Evolutionary conservation across 306 rosid species (phyloP).

Genomic region (Psophocarpus tetragonolobus): DNA sequence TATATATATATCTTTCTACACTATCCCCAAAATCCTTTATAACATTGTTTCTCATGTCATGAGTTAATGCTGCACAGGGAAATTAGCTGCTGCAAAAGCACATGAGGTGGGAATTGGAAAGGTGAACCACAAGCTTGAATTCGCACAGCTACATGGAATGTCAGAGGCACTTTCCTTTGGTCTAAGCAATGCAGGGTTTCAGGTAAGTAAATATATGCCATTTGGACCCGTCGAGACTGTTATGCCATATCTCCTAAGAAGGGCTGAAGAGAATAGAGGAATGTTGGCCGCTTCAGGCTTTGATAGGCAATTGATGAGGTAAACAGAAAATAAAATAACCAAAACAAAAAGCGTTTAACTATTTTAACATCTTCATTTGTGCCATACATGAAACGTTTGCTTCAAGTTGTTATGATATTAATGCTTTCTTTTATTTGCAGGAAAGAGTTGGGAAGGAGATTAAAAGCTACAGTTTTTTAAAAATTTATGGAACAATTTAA

Average conservation of each 20-base stretch:
- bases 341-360: neutral
- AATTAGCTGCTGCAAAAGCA: constrained; percentile 75
- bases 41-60: neutral
- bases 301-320: constrained; percentile 79
- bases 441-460: constrained; percentile 68
- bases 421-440: constrained; percentile 31
- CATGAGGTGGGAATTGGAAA: constrained; percentile 73
- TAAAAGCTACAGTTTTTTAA: constrained; percentile 41
- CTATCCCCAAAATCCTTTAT: too few species aligned
- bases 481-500: neutral
- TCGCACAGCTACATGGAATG: constrained; percentile 93
- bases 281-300: constrained; percentile 67
- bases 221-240: constrained; percentile 78
- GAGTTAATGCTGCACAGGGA: constrained; percentile 57
- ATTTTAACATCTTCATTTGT: neutral
- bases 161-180: constrained; percentile 83
- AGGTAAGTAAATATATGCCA: constrained; percentile 96
- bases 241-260: constrained; percentile 82
- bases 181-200: constrained; percentile 88
- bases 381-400: constrained; percentile 4
- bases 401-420: constrained; percentile 2
- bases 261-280: constrained; percentile 96
- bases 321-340: neutral
- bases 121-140: constrained; percentile 73
- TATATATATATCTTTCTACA: too few species aligned